Percentiles rank a stretch among this genome's conserved stretches.
phyloP scores from a whole-genome alignment of 352 stramenopile genomes.

The Pythium pyrilobum region DNA sequence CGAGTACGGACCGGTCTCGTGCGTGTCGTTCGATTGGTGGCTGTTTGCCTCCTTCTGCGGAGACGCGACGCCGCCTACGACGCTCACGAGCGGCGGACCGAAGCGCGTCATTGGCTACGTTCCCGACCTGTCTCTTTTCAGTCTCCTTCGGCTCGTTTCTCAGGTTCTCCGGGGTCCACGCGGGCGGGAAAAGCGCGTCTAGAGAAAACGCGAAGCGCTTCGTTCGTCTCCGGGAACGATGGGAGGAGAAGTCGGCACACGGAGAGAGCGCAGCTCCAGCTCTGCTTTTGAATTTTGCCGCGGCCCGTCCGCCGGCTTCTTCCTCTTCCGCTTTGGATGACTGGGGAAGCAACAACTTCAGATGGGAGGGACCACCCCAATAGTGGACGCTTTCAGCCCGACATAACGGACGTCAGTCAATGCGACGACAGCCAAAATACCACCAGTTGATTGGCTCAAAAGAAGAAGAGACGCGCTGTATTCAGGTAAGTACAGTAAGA shows the following conservation, averaged over 20 bases:
- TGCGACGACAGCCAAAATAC: neutral
- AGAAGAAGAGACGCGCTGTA: neutral
- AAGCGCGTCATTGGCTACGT: constrained; percentile 17
- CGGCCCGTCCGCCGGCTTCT: neutral
- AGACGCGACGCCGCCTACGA: neutral
- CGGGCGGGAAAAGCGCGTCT: no score
- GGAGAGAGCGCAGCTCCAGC: no score
- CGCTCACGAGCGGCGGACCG: constrained; percentile 7
- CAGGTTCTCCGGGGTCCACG: no score
- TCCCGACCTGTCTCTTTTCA: neutral
- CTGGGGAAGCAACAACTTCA: neutral
- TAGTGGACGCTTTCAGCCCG: constrained; percentile 3
- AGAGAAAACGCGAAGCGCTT: no score
- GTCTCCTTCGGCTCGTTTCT: no score
- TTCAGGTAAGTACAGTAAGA: neutral
- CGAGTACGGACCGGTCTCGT: neutral
- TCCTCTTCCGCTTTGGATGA: neutral
- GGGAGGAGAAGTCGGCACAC: no score
- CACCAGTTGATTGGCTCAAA: constrained; percentile 17
- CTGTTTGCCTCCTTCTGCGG: neutral
- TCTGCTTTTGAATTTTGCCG: no score
- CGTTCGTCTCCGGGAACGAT: no score
- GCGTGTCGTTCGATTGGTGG: neutral
- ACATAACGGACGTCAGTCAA: constrained; percentile 17
- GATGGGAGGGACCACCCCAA: constrained; percentile 5